phyloP scores from a whole-genome alignment of 1,284 basidiomycete genomes.

The Phellinidium pouzarii region DNA sequence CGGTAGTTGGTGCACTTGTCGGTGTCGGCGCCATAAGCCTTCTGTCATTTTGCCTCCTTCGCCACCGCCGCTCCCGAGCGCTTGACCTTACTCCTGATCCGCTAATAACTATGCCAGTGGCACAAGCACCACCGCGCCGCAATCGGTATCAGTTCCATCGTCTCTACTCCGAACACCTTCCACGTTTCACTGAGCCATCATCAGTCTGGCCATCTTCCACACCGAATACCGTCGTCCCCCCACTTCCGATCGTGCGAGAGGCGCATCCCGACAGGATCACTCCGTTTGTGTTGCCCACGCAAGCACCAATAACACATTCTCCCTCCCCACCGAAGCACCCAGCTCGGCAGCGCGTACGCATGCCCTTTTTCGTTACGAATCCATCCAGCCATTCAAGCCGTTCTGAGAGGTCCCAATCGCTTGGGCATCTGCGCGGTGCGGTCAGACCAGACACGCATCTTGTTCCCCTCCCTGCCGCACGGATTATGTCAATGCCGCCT shows the following conservation, averaged over 20 bases:
- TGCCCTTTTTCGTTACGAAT: conserved; percentile 11
- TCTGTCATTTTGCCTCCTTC: not conserved
- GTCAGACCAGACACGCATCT: not conserved
- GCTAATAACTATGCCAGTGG: not conserved
- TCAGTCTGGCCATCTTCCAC: conserved; percentile 10
- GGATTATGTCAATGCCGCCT: not conserved
- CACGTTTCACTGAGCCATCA: conserved; percentile 5
- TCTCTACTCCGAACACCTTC: conserved; percentile 8
- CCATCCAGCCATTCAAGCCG: conserved; percentile 12
- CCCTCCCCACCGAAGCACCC: not conserved
- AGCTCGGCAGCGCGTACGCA: not conserved
- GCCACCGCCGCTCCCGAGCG: not conserved
- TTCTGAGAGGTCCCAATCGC: not conserved
- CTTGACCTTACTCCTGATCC: conserved; percentile 4
- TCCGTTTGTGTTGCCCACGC: not conserved
- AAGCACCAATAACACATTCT: not conserved
- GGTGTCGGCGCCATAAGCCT: not conserved
- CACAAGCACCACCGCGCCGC: not conserved
- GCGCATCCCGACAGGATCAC: conserved; percentile 1
- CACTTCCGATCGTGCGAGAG: not conserved
- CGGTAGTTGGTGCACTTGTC: not conserved
- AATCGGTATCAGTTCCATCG: conserved; percentile 8
- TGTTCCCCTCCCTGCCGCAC: not conserved
- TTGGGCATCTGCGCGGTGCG: not conserved
- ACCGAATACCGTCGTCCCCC: not conserved